A percentile compares a stretch with the other conserved stretches of the same genome.
phyloP scores from a whole-genome alignment of 202 grass and related monocot genomes.

The Setaria italica region DNA sequence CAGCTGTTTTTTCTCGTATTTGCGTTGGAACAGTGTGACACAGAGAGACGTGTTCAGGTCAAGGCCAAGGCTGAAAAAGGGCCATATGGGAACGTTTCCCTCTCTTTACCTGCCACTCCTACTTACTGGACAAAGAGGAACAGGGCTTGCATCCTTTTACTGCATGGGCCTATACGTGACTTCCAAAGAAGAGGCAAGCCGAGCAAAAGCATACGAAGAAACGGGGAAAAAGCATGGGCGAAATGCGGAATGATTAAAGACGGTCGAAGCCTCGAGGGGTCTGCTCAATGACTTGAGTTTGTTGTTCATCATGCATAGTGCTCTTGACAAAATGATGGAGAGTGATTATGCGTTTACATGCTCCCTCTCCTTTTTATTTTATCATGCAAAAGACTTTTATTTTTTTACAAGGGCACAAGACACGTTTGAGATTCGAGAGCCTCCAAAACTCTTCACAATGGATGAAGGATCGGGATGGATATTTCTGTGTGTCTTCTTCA shows the following conservation, averaged over 20 bases:
- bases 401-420: too few relatives aligned
- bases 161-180: not conserved
- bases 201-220: not conserved
- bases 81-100: not conserved
- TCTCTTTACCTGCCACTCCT: not conserved
- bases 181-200: not conserved
- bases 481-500: not conserved
- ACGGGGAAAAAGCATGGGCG: not conserved
- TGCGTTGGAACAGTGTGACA: not conserved
- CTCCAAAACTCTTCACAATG: not conserved
- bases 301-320: conserved; percentile 27
- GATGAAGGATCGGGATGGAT: not conserved
- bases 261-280: not conserved
- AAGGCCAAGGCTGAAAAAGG: not conserved
- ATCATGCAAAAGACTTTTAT: too few relatives aligned
- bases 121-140: not conserved
- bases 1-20: not conserved
- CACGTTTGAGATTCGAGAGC: conserved; percentile 22
- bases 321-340: conserved; percentile 32
- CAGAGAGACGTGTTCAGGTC: not conserved
- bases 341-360: conserved; percentile 25
- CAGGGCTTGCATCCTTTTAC: not conserved
- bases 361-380: not conserved
- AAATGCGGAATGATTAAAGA: conserved; percentile 42
- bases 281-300: not conserved